A percentile compares a stretch with the other conserved stretches of the same genome.
Conservation (phyloP, 2,329 filamentous ascomycete species). For the Sporothrix euskadiensis region DNA sequence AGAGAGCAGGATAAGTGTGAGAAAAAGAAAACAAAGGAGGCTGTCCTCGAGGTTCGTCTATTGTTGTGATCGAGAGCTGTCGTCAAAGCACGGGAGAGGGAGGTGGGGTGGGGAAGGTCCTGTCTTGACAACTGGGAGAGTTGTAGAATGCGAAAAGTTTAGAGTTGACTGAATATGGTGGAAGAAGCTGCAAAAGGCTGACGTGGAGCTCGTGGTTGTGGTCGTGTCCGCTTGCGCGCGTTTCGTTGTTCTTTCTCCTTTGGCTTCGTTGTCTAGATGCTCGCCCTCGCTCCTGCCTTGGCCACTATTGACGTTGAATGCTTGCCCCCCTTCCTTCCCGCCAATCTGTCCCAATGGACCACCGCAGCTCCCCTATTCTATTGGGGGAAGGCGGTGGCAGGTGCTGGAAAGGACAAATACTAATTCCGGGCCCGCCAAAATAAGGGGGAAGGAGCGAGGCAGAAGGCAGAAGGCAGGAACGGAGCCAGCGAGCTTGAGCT, state of each 20-base stretch:
- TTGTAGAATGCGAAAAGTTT: not conserved
- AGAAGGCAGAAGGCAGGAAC: not conserved
- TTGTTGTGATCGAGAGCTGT: slow-evolving; percentile 1
- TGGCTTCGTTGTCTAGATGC: slow-evolving; percentile 4
- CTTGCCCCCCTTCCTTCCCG: slow-evolving; percentile 17
- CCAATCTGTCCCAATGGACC: slow-evolving; percentile 27
- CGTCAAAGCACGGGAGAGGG: not conserved
- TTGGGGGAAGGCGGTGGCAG: not conserved
- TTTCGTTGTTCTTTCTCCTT: slow-evolving; percentile 7
- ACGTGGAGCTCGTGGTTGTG: slow-evolving; percentile 10
- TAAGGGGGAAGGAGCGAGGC: not conserved
- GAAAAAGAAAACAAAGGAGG: not conserved
- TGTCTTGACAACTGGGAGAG: not conserved
- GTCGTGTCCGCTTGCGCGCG: slow-evolving; percentile 7
- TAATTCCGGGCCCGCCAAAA: slow-evolving; percentile 27
- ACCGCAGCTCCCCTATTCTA: slow-evolving; percentile 16
- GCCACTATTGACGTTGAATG: slow-evolving; percentile 12
- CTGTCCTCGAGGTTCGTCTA: not conserved
- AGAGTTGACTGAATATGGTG: not conserved
- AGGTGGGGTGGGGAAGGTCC: slow-evolving; percentile 6
- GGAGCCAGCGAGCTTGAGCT: not conserved
- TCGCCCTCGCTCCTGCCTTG: slow-evolving; percentile 16
- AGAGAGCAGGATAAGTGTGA: not conserved
- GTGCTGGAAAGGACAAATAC: slow-evolving; percentile 28
- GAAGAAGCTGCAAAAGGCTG: slow-evolving; percentile 9